These are phyloP conservation scores for Tetrahymena elliotti DNA, from an alignment of 73 alveolate genomes.

Conservation along the genomic window DNA sequence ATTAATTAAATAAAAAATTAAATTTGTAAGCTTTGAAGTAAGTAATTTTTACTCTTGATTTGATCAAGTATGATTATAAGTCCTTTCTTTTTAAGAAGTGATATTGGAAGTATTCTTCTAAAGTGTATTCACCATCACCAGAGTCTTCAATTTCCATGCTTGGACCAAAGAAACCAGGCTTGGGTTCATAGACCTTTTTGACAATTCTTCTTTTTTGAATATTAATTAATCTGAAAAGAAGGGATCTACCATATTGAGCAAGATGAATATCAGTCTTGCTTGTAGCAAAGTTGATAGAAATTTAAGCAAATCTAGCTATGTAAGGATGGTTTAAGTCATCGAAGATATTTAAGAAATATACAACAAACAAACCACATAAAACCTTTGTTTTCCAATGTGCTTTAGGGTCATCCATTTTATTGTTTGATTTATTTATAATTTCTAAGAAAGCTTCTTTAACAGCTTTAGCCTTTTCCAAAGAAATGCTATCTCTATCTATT, in stretches of 20 bases:
- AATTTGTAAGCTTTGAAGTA: background rate
- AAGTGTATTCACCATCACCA: background rate
- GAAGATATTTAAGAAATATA: background rate
- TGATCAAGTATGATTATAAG: background rate
- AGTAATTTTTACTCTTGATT: background rate
- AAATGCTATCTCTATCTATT: background rate
- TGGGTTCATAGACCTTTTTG: background rate
- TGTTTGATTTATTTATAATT: background rate
- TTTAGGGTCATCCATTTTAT: background rate
- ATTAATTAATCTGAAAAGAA: background rate
- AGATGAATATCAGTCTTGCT: background rate
- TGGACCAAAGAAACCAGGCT: background rate
- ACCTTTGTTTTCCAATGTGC: background rate
- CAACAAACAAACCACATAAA: background rate
- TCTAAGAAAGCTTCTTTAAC: background rate
- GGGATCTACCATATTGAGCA: background rate
- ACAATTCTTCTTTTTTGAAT: background rate
- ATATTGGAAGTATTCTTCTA: background rate
- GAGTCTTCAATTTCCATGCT: background rate
- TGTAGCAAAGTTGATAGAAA: background rate
- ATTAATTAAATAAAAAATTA: background rate
- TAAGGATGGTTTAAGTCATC: background rate
- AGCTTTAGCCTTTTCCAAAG: background rate
- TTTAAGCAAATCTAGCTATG: background rate
- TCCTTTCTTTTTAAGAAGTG: background rate